These are phyloP conservation scores for Coleophoma crateriformis DNA, from an alignment of 2,329 filamentous ascomycete genomes.

Conservation along the genomic window DNA sequence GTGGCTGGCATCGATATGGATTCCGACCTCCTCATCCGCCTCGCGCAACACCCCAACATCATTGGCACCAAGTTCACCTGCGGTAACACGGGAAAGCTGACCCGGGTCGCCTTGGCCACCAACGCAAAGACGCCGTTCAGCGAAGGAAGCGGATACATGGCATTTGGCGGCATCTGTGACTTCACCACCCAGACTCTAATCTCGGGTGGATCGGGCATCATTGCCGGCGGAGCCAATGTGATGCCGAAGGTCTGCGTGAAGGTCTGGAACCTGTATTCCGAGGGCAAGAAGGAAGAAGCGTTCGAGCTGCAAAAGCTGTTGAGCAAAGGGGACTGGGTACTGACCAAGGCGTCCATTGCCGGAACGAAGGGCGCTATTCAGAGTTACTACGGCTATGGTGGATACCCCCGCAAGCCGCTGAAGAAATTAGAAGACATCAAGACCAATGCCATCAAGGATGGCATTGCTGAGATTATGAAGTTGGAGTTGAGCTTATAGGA, in stretches of 20 bases:
- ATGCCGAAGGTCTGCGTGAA: constrained; percentile 76
- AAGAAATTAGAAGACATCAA: constrained; percentile 57
- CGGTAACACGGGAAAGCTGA: constrained; percentile 84
- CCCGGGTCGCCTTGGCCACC: constrained; percentile 69
- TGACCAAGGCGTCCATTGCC: constrained; percentile 77
- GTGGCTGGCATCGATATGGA: constrained; percentile 86
- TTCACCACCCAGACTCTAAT: constrained; percentile 79
- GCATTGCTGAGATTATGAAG: constrained; percentile 55
- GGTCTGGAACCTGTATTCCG: constrained; percentile 70
- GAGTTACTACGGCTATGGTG: constrained; percentile 76
- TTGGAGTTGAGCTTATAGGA: too few species aligned
- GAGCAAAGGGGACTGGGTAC: constrained; percentile 73
- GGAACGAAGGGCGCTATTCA: constrained; percentile 84
- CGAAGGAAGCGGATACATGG: constrained; percentile 67
- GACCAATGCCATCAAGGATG: constrained; percentile 46
- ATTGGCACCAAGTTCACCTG: constrained; percentile 89
- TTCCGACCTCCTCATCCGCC: constrained; percentile 76
- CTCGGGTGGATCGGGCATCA: constrained; percentile 76
- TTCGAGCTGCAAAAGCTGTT: constrained; percentile 71
- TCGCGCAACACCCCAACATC: constrained; percentile 78
- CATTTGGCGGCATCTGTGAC: constrained; percentile 82
- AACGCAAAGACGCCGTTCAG: constrained; percentile 61
- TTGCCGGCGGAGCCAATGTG: constrained; percentile 80
- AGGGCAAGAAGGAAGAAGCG: constrained; percentile 71
- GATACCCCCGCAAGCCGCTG: constrained; percentile 67